Evolutionary conservation across 179 eudicot genomes (phyloP).

Genomic region (Silene coronaria): DNA sequence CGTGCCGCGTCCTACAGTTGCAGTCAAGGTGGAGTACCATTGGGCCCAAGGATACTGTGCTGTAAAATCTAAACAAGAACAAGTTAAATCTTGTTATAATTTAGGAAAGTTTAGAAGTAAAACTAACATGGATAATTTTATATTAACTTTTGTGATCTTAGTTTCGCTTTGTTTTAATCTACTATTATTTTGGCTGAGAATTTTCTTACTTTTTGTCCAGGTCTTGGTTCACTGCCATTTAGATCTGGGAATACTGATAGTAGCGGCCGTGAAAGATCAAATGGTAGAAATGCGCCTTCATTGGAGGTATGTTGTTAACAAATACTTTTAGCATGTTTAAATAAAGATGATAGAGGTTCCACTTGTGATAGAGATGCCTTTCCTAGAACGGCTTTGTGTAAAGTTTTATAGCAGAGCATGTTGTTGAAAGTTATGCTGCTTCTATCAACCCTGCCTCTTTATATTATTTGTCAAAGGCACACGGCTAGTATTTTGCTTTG

Average conservation of each 20-base stretch:
- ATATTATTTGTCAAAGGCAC: neutral
- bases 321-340: neutral
- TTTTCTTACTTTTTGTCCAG: constrained; percentile 27
- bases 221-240: constrained; percentile 23
- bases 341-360: neutral
- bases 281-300: constrained; percentile 35
- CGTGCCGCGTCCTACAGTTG: neutral
- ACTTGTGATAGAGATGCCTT: neutral
- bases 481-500: neutral
- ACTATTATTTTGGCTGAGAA: neutral
- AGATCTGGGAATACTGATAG: constrained; percentile 36
- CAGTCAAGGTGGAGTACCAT: neutral
- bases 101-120: constrained; percentile 8
- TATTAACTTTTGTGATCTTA: neutral
- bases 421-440: neutral
- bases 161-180: neutral
- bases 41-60: constrained; percentile 1
- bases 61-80: neutral
- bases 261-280: constrained; percentile 41
- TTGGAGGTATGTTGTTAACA: constrained; percentile 28
- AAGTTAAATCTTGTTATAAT: neutral
- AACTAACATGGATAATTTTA: neutral
- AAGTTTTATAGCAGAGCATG: neutral
- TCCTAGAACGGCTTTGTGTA: neutral
- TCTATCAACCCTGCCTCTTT: neutral